Evolutionary conservation across 2,329 filamentous ascomycete species (phyloP).

Genomic region (Ustilaginoidea virens): DNA sequence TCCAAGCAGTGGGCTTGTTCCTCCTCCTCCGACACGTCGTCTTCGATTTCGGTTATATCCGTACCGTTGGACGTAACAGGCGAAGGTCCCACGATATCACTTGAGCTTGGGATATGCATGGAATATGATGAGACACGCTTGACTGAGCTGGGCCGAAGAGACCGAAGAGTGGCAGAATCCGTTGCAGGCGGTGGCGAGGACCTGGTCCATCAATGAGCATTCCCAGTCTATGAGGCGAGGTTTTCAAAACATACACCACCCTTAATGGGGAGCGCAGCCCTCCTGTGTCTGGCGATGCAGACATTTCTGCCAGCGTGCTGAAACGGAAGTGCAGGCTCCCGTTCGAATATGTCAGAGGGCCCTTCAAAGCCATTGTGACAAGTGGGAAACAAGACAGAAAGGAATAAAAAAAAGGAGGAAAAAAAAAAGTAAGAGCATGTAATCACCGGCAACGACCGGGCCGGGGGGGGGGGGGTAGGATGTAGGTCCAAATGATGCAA

Average conservation of each 20-base stretch:
- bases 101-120: conserved; percentile 45
- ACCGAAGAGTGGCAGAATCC: conserved; percentile 35
- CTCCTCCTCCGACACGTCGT: conserved; percentile 52
- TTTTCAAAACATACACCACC: conserved; percentile 28
- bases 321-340: conserved; percentile 26
- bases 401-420: no score
- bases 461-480: background rate
- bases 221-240: background rate
- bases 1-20: conserved; percentile 14
- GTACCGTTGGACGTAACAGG: conserved; percentile 78
- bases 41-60: conserved; percentile 70
- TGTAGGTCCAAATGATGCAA: no score
- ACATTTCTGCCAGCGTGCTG: conserved; percentile 34
- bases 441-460: conserved; percentile 1
- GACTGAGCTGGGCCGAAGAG: conserved; percentile 36
- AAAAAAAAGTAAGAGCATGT: background rate
- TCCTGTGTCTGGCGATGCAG: conserved; percentile 36
- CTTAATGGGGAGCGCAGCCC: conserved; percentile 31
- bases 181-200: conserved; percentile 20
- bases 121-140: conserved; percentile 32
- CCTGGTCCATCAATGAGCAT: conserved; percentile 10
- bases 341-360: conserved; percentile 46
- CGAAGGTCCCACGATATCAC: conserved; percentile 62
- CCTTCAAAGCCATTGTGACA: conserved; percentile 24
- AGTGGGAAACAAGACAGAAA: no score